These are phyloP conservation scores for Thalassiosira mediterranea DNA, from an alignment of 352 stramenopile species.

Conservation along the genomic window DNA sequence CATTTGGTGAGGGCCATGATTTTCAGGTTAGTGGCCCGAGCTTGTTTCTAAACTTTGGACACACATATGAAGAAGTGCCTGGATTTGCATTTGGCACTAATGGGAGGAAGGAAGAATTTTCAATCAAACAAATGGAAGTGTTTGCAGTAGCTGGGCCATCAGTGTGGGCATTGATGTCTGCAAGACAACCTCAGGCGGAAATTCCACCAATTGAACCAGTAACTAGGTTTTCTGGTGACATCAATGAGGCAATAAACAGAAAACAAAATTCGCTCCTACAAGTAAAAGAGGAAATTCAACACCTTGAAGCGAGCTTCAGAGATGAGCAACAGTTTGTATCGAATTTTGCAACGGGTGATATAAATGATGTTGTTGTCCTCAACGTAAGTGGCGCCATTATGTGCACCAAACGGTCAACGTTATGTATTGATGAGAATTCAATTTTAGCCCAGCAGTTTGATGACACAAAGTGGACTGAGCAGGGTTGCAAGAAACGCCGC, in stretches of 20 bases:
- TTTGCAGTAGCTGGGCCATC: conserved; percentile 12
- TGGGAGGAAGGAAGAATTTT: not conserved
- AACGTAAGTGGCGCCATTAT: conserved; percentile 15
- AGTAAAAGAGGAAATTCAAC: not conserved
- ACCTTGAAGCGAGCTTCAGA: conserved; percentile 7
- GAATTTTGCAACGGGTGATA: not conserved
- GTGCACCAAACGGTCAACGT: not conserved
- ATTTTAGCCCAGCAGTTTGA: conserved; percentile 19
- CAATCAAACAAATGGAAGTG: conserved; percentile 34
- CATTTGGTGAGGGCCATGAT: conserved; percentile 14
- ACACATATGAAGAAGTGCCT: not conserved
- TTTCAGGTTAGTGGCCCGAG: not conserved
- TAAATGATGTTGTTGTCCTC: conserved; percentile 3
- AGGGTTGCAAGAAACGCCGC: not conserved
- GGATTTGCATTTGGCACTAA: not conserved
- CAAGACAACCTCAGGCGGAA: not conserved
- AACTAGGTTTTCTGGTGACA: conserved; percentile 6
- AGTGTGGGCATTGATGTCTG: not conserved
- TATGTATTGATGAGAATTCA: conserved; percentile 3
- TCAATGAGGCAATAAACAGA: conserved; percentile 6
- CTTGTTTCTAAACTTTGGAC: not conserved
- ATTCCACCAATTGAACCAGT: conserved; percentile 1
- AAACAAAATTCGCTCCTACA: not conserved
- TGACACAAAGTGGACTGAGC: conserved; percentile 7
- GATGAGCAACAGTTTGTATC: conserved; percentile 12